Evolutionary conservation across 805 yeast species (phyloP).

Genomic region (Sugiyamaella marilandica): DNA sequence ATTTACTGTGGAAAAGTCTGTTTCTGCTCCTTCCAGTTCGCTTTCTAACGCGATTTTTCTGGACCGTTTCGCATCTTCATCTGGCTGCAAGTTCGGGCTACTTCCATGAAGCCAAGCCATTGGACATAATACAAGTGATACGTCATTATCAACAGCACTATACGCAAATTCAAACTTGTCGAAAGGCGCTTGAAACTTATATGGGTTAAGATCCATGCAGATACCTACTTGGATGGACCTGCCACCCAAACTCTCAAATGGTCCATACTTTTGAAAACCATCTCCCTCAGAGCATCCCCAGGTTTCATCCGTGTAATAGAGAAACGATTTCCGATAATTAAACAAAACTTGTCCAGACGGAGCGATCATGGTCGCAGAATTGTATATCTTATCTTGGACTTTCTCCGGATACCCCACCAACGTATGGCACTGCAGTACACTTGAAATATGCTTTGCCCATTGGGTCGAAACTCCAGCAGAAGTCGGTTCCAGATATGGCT

Average conservation of each 20-base stretch:
- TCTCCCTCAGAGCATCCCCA: constrained; percentile 75
- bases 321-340: constrained; percentile 70
- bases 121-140: constrained; percentile 63
- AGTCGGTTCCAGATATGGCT: constrained; percentile 53
- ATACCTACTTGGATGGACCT: constrained; percentile 63
- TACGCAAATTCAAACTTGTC: constrained; percentile 64
- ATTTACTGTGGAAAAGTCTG: constrained; percentile 49
- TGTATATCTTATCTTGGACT: constrained; percentile 42
- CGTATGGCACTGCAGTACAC: constrained; percentile 53
- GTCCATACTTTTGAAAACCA: constrained; percentile 40
- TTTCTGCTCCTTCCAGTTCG: constrained; percentile 30
- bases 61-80: constrained; percentile 18
- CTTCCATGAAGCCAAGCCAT: constrained; percentile 71
- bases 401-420: constrained; percentile 80
- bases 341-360: constrained; percentile 54
- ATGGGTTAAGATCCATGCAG: constrained; percentile 92
- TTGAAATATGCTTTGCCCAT: constrained; percentile 55
- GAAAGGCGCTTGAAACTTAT: constrained; percentile 77
- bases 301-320: constrained; percentile 70
- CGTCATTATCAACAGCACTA: constrained; percentile 43
- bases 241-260: constrained; percentile 10
- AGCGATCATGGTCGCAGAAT: constrained; percentile 63
- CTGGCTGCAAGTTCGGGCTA: constrained; percentile 12
- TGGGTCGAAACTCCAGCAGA: constrained; percentile 45
- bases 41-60: constrained; percentile 13